Percentiles rank a stretch among this genome's conserved stretches.
These are phyloP conservation scores for Stevia rebaudiana DNA, from an alignment of 140 eudicot species.

Conservation along the genomic window DNA sequence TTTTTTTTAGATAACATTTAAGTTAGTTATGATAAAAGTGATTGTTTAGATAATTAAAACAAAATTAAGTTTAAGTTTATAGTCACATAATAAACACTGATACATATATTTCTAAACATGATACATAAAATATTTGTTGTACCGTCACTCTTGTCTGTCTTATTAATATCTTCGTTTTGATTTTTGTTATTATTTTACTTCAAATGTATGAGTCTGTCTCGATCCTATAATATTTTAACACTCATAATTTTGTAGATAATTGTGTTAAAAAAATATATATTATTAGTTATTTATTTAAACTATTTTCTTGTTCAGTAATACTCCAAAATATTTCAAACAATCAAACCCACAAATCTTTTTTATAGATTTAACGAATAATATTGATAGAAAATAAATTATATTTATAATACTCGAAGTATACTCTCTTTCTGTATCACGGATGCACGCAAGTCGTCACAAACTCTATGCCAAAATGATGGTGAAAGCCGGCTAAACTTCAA, in stretches of 20 bases:
- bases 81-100: no score
- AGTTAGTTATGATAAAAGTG: background rate
- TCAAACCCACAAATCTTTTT: slow-evolving; percentile 18
- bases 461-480: slow-evolving; percentile 6
- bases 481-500: slow-evolving; percentile 1
- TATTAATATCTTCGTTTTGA: no score
- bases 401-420: slow-evolving; percentile 11
- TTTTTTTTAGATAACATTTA: background rate
- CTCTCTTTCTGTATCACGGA: slow-evolving; percentile 22
- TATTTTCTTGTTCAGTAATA: background rate
- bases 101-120: no score
- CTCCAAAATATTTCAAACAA: slow-evolving; percentile 15
- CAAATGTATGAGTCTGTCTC: no score
- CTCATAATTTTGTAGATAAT: no score
- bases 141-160: no score
- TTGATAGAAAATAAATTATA: slow-evolving; percentile 25
- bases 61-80: no score
- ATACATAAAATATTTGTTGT: no score
- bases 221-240: no score
- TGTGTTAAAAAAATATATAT: background rate
- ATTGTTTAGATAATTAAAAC: no score
- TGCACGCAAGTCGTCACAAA: slow-evolving; percentile 14
- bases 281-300: no score
- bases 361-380: slow-evolving; percentile 9
- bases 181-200: no score